Conservation (phyloP, 2,329 filamentous ascomycete genomes). For the Microsporum ferrugineum region DNA sequence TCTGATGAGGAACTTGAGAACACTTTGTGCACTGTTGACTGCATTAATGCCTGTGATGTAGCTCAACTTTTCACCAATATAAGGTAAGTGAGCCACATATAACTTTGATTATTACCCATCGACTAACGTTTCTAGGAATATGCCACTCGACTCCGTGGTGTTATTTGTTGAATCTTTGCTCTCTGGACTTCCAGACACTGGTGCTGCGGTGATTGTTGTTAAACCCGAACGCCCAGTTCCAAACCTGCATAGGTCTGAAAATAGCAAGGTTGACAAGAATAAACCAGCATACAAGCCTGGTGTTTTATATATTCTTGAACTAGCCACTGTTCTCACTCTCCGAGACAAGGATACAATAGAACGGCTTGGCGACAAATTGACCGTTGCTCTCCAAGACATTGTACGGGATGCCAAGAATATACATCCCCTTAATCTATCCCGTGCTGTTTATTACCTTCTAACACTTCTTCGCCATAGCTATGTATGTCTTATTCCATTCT, state of each 20-base stretch:
- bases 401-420: slow-evolving; percentile 67
- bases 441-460: slow-evolving; percentile 77
- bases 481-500: slow-evolving; percentile 41
- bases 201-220: slow-evolving; percentile 71
- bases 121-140: background rate
- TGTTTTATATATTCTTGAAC: slow-evolving; percentile 79
- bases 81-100: slow-evolving; percentile 42
- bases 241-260: slow-evolving; percentile 47
- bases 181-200: slow-evolving; percentile 71
- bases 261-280: slow-evolving; percentile 44
- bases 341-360: slow-evolving; percentile 62
- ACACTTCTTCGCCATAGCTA: slow-evolving; percentile 73
- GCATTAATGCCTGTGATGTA: slow-evolving; percentile 79
- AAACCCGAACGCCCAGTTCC: slow-evolving; percentile 68
- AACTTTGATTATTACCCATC: background rate
- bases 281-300: slow-evolving; percentile 69
- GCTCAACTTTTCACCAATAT: slow-evolving; percentile 74
- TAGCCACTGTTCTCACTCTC: slow-evolving; percentile 71
- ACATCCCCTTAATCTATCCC: slow-evolving; percentile 72
- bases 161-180: slow-evolving; percentile 62
- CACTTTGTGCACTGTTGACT: slow-evolving; percentile 87
- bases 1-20: slow-evolving; percentile 96
- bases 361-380: slow-evolving; percentile 64
- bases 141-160: slow-evolving; percentile 46
- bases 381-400: slow-evolving; percentile 67